Conservation (phyloP, 1,284 basidiomycete species). For the Afroboletus lepidellus region DNA sequence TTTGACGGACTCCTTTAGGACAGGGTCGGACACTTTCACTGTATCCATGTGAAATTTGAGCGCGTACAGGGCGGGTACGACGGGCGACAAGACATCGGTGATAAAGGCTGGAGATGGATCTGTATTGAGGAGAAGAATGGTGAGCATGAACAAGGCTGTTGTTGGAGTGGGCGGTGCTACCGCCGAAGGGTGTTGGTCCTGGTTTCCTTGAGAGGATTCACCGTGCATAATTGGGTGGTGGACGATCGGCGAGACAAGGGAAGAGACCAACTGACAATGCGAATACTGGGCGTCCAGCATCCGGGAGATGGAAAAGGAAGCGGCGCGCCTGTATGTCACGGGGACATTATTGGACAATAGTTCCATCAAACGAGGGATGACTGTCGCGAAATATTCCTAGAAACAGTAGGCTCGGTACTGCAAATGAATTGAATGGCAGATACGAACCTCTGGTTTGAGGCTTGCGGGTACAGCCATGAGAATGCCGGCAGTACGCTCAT, state of each 20-base stretch:
- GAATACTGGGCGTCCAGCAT: slow-evolving; percentile 45
- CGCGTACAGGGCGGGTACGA: slow-evolving; percentile 66
- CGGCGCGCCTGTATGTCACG: slow-evolving; percentile 54
- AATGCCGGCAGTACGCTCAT: slow-evolving; percentile 62
- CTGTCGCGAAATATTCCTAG: slow-evolving; percentile 59
- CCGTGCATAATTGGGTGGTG: slow-evolving; percentile 43
- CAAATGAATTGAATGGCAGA: neutral
- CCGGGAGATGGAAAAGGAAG: slow-evolving; percentile 66
- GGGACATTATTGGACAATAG: slow-evolving; percentile 45
- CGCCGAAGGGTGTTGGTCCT: slow-evolving; percentile 6
- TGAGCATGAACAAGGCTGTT: slow-evolving; percentile 46
- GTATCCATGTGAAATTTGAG: slow-evolving; percentile 55
- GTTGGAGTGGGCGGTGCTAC: slow-evolving; percentile 26
- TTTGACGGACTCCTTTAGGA: slow-evolving; percentile 54
- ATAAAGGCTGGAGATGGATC: slow-evolving; percentile 76
- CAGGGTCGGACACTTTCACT: slow-evolving; percentile 59
- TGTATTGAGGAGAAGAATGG: slow-evolving; percentile 65
- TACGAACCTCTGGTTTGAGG: slow-evolving; percentile 51
- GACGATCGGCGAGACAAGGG: slow-evolving; percentile 42
- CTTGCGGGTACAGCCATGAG: slow-evolving; percentile 55
- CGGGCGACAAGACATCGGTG: slow-evolving; percentile 62
- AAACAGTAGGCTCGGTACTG: slow-evolving; percentile 1
- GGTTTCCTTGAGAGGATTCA: neutral
- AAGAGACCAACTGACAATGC: slow-evolving; percentile 36
- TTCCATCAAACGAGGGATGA: slow-evolving; percentile 54